These are phyloP conservation scores for Euphrasia confusa DNA, from an alignment of 257 asterid genomes.

Conservation along the genomic window DNA sequence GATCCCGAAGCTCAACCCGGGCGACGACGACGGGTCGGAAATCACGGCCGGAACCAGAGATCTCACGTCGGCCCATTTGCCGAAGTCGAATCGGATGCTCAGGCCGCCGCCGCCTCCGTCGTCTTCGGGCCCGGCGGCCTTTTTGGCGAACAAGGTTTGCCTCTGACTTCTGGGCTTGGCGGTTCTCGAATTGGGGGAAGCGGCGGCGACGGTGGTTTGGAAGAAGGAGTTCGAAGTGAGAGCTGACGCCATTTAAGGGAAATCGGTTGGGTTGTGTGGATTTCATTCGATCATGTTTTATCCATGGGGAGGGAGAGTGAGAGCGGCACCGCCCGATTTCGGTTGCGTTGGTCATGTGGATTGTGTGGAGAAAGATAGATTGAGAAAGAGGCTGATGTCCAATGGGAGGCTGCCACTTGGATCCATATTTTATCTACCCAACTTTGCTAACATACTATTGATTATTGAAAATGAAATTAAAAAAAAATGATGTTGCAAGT, in stretches of 20 bases:
- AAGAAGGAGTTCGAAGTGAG: conserved; percentile 73
- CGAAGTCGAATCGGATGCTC: conserved; percentile 53
- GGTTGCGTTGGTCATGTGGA: not conserved
- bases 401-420: conserved; percentile 48
- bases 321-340: conserved; percentile 27
- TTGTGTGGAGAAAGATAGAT: conserved; percentile 25
- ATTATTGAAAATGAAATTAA: not conserved
- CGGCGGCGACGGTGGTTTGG: conserved; percentile 30
- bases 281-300: conserved; percentile 21
- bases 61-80: conserved; percentile 52
- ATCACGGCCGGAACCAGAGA: conserved; percentile 53
- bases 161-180: conserved; percentile 27
- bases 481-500: not conserved
- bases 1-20: conserved; percentile 50
- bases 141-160: conserved; percentile 48
- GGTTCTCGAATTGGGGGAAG: conserved; percentile 39
- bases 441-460: conserved; percentile 22
- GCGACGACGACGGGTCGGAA: conserved; percentile 41
- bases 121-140: conserved; percentile 19
- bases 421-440: conserved; percentile 39
- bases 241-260: conserved; percentile 64
- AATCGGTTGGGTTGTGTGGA: not conserved
- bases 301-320: conserved; percentile 22
- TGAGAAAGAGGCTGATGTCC: conserved; percentile 25
- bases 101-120: conserved; percentile 24